Evolutionary conservation across 129 eudicot genomes (phyloP), one percentile per base, ranked within the genome.

Genomic region (Escallonia rubra): DNA sequence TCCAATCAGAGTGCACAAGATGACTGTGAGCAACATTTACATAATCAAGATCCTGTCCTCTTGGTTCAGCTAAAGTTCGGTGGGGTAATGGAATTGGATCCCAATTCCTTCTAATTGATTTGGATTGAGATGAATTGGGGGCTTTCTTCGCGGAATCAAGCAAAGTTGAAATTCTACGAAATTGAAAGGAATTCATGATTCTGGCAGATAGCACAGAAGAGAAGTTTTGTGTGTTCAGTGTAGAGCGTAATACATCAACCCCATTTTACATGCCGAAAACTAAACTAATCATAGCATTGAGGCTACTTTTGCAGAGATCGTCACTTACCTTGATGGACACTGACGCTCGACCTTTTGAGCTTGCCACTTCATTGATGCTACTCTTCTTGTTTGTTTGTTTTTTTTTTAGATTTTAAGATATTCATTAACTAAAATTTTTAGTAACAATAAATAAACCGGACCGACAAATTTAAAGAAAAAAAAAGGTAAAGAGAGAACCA

Each of bases 31-130:
- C 89, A 71, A 91, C 75, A 69, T 88, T 88, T 0, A 91, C 65
- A 56, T 63, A 88, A 77, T 91, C 98, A 52, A 86, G 90, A 64
- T 91, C 89, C 69, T 85, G 94, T 11, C 89, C 97, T 83, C 60
- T 85, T 66, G 90, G 82, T 70, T 82, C 79, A 39, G 81, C 87
- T 41, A 91, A 51, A 47, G 87, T 83, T 76, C 85, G 78, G 49
- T 88, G 89, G 23, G 97, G 97, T 10, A 91, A 69, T 63, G 91
- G 87, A 63, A 81, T 78, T 43, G 86, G 72, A 47, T 39, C 57
- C 77, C 78, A 56, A 41, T 65, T 74, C 10, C 43, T 71, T 15
- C 42, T 71, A 64, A 53, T 82, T 54, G 62, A 63, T 41, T 77
- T 59, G 41, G 60, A 52, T 40, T 65, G 50, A 47, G 67, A 51